Evolutionary conservation across 2,329 filamentous ascomycete species (phyloP).

Genomic region (Verticillium tricorpus): DNA sequence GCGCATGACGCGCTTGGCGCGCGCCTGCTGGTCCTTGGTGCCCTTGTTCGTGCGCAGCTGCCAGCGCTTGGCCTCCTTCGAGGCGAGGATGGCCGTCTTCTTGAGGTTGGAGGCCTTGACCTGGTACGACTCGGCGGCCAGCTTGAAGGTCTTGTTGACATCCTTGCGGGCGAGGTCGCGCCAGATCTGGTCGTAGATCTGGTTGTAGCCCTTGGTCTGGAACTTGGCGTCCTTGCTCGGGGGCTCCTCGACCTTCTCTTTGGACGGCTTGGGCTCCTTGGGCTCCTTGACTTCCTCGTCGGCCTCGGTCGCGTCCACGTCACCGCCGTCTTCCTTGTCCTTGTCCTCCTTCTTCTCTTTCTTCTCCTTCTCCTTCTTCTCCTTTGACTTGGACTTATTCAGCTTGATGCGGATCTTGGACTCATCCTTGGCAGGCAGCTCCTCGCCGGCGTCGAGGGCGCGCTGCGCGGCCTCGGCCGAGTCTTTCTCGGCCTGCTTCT

Average conservation of each 20-base stretch:
- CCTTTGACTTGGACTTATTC: constrained; percentile 44
- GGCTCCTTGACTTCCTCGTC: constrained; percentile 39
- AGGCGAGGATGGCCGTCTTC: constrained; percentile 94
- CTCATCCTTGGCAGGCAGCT: constrained; percentile 58
- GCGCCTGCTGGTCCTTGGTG: constrained; percentile 93
- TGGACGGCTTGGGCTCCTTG: constrained; percentile 42
- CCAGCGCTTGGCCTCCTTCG: constrained; percentile 96
- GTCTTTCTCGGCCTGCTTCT: constrained; percentile 76
- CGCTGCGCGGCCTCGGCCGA: constrained; percentile 85
- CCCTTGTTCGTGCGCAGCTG: constrained; percentile 98
- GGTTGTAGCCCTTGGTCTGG: constrained; percentile 89
- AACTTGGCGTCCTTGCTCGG: constrained; percentile 60
- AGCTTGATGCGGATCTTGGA: constrained; percentile 61
- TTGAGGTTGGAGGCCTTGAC: constrained; percentile 94
- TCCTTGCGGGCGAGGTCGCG: constrained; percentile 91
- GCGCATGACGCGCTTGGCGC: constrained; percentile 96
- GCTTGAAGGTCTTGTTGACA: constrained; percentile 84
- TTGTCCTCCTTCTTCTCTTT: constrained; percentile 31
- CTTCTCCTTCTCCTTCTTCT: constrained; percentile 35
- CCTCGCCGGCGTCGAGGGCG: constrained; percentile 73
- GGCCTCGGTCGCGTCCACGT: constrained; percentile 26
- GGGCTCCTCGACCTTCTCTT: constrained; percentile 41
- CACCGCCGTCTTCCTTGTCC: constrained; percentile 29
- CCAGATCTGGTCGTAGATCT: constrained; percentile 97
- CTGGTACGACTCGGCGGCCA: constrained; percentile 79